Evolutionary conservation across 768 basidiomycete species (phyloP).

Genomic region (Mycena sanguinolenta): DNA sequence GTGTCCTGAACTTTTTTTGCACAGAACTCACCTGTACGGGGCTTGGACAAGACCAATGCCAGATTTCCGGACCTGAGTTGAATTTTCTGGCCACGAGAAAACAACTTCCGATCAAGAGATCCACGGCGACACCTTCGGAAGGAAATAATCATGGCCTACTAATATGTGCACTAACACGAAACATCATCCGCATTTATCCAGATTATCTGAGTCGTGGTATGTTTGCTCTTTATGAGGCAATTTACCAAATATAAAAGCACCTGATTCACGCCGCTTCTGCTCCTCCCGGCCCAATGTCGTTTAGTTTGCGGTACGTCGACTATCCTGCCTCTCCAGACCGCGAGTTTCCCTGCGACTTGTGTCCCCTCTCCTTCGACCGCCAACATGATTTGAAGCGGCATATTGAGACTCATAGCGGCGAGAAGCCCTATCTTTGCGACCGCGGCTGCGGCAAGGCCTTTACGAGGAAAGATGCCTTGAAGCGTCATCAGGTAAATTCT

Average conservation of each 20-base stretch:
- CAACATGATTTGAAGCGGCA: conserved; percentile 74
- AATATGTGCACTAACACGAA: neutral
- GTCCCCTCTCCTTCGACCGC: conserved; percentile 71
- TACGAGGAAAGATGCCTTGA: conserved; percentile 73
- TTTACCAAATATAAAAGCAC: conserved; percentile 6
- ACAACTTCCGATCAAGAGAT: neutral
- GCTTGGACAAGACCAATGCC: neutral
- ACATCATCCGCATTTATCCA: conserved; percentile 3
- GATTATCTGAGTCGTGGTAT: neutral
- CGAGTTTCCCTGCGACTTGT: conserved; percentile 62
- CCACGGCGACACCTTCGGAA: neutral
- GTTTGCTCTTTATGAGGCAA: neutral
- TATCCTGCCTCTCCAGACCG: conserved; percentile 60
- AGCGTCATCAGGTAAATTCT: conserved; percentile 67
- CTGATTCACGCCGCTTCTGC: neutral
- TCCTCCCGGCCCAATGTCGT: conserved; percentile 11
- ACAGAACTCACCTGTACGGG: neutral
- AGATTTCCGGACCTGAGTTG: neutral
- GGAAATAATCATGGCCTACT: neutral
- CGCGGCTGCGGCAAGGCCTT: conserved; percentile 74
- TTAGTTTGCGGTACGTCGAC: conserved; percentile 40
- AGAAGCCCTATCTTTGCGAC: conserved; percentile 72
- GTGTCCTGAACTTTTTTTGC: neutral
- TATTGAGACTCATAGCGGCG: conserved; percentile 71
- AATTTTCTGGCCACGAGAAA: neutral